Evolutionary conservation across 2,329 filamentous ascomycete species (phyloP).

Genomic region (Paraconiothyrium sp.): DNA sequence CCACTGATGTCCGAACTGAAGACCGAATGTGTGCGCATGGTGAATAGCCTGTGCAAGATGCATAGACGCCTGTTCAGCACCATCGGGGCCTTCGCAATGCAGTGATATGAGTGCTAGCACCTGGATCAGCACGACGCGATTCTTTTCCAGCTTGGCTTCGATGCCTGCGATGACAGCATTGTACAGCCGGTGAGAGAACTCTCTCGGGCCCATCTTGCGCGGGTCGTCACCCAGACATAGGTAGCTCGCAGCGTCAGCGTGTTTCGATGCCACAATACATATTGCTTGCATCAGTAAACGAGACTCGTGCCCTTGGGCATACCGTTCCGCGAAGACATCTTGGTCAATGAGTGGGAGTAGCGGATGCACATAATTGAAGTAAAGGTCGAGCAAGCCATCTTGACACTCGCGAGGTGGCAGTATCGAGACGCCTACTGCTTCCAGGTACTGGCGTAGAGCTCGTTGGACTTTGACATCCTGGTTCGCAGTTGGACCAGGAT

Average conservation of each 20-base stretch:
- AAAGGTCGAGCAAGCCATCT: slow-evolving; percentile 54
- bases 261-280: slow-evolving; percentile 60
- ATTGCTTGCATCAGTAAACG: slow-evolving; percentile 56
- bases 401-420: slow-evolving; percentile 48
- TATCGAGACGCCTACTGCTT: slow-evolving; percentile 48
- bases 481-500: slow-evolving; percentile 42
- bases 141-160: slow-evolving; percentile 53
- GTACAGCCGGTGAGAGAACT: slow-evolving; percentile 58
- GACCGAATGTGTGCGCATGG: slow-evolving; percentile 59
- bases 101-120: slow-evolving; percentile 58
- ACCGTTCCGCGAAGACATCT: slow-evolving; percentile 51
- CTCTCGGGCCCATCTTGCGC: slow-evolving; percentile 49
- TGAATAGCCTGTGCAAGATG: slow-evolving; percentile 60
- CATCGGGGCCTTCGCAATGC: slow-evolving; percentile 59
- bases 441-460: slow-evolving; percentile 49
- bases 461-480: slow-evolving; percentile 44
- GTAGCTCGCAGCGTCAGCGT: slow-evolving; percentile 53
- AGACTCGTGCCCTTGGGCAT: slow-evolving; percentile 47
- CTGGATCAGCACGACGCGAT: slow-evolving; percentile 58
- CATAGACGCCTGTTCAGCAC: slow-evolving; percentile 58
- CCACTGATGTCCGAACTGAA: slow-evolving; percentile 55
- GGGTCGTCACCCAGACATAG: slow-evolving; percentile 50
- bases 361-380: slow-evolving; percentile 57
- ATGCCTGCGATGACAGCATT: slow-evolving; percentile 54
- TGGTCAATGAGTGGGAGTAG: slow-evolving; percentile 59